Conservation (phyloP, 1,284 basidiomycete genomes). For the Puccinia horiana region DNA sequence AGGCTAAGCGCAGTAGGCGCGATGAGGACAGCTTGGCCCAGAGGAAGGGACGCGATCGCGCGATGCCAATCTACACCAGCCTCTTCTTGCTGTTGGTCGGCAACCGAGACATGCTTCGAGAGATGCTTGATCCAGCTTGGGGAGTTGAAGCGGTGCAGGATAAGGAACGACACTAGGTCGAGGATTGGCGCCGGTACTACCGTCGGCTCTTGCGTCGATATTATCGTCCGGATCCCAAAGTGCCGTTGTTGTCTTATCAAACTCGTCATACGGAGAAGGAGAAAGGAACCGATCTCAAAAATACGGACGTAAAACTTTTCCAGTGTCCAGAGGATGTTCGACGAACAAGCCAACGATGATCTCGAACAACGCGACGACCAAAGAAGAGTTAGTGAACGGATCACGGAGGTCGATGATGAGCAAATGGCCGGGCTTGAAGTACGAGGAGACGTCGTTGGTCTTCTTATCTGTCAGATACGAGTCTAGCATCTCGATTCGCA, state of each 20-base stretch:
- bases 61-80: neutral
- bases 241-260: constrained; percentile 49
- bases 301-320: constrained; percentile 36
- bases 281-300: neutral
- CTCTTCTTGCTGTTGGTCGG: constrained; percentile 6
- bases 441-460: neutral
- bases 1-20: constrained; percentile 26
- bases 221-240: constrained; percentile 45
- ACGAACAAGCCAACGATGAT: constrained; percentile 40
- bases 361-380: constrained; percentile 38
- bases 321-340: constrained; percentile 16
- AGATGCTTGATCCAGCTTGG: constrained; percentile 45
- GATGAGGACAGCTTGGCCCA: constrained; percentile 37
- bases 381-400: constrained; percentile 35
- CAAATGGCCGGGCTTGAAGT: constrained; percentile 37
- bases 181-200: constrained; percentile 38
- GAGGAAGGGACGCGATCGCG: neutral
- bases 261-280: constrained; percentile 22
- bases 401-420: constrained; percentile 48
- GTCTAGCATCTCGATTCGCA: constrained; percentile 40
- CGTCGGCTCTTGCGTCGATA: constrained; percentile 48
- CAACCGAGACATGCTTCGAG: constrained; percentile 23
- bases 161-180: constrained; percentile 21
- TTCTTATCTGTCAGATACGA: constrained; percentile 30
- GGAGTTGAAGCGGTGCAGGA: constrained; percentile 44